Percentiles rank a stretch among this genome's conserved stretches.
Evolutionary conservation across 192 early-diverging fungal genomes (phyloP).

Genomic region (Thamnidium elegans): DNA sequence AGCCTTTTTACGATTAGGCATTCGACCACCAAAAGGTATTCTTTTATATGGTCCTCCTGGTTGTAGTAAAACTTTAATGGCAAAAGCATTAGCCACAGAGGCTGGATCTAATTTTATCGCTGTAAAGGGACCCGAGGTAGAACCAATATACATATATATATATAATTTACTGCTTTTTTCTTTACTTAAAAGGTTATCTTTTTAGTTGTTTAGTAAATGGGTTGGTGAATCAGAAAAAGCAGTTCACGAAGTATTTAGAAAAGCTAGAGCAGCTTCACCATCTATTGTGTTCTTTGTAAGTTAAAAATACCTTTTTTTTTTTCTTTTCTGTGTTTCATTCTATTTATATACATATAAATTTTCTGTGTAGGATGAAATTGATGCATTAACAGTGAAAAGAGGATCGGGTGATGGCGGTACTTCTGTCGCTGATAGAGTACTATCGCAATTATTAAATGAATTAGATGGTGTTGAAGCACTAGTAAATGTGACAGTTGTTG

Average conservation of each 20-base stretch:
- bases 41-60: slow-evolving; percentile 98
- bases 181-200: not conserved
- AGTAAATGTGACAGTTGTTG: slow-evolving; percentile 94
- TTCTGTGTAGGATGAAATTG: slow-evolving; percentile 84
- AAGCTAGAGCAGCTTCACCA: slow-evolving; percentile 90
- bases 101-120: slow-evolving; percentile 96
- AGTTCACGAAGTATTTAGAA: slow-evolving; percentile 89
- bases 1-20: slow-evolving; percentile 83
- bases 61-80: slow-evolving; percentile 96
- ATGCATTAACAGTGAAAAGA: slow-evolving; percentile 88
- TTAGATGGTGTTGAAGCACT: slow-evolving; percentile 96
- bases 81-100: slow-evolving; percentile 96
- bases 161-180: not conserved
- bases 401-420: slow-evolving; percentile 59
- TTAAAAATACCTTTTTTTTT: not conserved
- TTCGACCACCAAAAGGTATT: slow-evolving; percentile 95
- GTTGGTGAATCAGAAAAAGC: slow-evolving; percentile 99
- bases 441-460: slow-evolving; percentile 92
- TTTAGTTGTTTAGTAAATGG: slow-evolving; percentile 95
- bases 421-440: slow-evolving; percentile 90
- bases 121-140: slow-evolving; percentile 95
- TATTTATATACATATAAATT: not conserved
- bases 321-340: not conserved
- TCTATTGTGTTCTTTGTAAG: slow-evolving; percentile 97
- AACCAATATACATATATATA: not conserved